A percentile compares a stretch with the other conserved stretches of the same genome.
Conservation (phyloP, 768 basidiomycete species). For the Dioszegia hungarica region DNA sequence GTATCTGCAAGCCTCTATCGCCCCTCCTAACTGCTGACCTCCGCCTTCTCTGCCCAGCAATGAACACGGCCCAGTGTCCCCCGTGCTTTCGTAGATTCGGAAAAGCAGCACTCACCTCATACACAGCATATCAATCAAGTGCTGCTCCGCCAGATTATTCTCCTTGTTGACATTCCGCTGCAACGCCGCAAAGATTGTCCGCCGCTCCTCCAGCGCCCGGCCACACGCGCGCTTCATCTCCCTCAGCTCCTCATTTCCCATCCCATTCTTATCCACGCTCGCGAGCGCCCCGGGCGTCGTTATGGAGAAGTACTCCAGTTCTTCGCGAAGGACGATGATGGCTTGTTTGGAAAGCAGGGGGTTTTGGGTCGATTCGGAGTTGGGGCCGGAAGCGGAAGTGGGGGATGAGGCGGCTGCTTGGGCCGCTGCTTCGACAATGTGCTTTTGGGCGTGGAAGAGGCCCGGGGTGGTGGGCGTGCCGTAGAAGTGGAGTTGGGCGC, state of each 20-base stretch:
- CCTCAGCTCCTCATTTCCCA: constrained; percentile 64
- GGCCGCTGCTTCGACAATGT: constrained; percentile 53
- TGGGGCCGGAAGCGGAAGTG: constrained; percentile 2
- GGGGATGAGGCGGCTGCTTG: not conserved
- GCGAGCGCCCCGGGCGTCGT: constrained; percentile 51
- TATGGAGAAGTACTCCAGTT: constrained; percentile 96
- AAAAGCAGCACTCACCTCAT: constrained; percentile 71
- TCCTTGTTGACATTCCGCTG: constrained; percentile 99
- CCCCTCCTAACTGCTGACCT: no score
- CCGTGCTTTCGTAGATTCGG: no score
- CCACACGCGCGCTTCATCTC: constrained; percentile 83
- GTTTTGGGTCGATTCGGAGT: constrained; percentile 57
- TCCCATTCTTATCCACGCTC: constrained; percentile 22
- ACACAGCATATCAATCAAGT: constrained; percentile 99
- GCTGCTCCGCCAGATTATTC: constrained; percentile 97
- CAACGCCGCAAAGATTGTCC: constrained; percentile 91
- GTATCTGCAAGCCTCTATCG: no score
- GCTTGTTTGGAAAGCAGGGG: constrained; percentile 93
- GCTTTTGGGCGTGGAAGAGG: constrained; percentile 55
- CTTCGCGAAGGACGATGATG: constrained; percentile 95
- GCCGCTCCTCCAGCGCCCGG: constrained; percentile 76
- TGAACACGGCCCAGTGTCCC: no score
- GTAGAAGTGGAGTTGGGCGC: constrained; percentile 85
- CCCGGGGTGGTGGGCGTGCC: constrained; percentile 69
- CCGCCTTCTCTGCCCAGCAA: no score